Conservation (phyloP, 1,284 basidiomycete species). For the Lignosus rhinocerotis region DNA sequence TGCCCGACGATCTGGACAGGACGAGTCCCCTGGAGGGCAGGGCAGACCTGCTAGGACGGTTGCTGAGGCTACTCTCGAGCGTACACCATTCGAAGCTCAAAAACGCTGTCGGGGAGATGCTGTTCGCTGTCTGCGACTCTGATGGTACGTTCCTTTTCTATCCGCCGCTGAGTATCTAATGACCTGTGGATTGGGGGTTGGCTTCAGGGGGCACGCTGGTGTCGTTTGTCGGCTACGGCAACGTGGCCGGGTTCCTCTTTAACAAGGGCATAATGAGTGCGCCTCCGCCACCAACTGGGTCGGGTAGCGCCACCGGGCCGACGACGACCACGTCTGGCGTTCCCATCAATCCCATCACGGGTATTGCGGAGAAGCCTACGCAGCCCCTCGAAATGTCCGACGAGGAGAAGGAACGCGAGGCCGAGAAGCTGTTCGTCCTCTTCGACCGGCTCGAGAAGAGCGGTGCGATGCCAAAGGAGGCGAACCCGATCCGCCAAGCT, state of each 20-base stretch:
- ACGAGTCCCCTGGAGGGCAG: conserved; percentile 72
- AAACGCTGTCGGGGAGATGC: conserved; percentile 80
- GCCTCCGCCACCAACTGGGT: conserved; percentile 34
- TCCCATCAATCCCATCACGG: conserved; percentile 82
- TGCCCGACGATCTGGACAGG: conserved; percentile 81
- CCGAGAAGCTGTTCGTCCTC: conserved; percentile 85
- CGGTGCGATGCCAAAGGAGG: conserved; percentile 59
- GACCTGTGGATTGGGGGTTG: neutral
- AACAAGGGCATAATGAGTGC: conserved; percentile 80
- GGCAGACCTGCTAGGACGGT: conserved; percentile 72
- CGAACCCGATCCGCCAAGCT: conserved; percentile 75
- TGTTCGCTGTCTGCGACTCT: conserved; percentile 78
- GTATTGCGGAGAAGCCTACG: conserved; percentile 49
- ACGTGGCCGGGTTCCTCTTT: conserved; percentile 90
- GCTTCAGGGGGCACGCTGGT: conserved; percentile 63
- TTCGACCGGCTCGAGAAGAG: conserved; percentile 85
- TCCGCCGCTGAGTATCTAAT: neutral
- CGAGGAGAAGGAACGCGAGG: conserved; percentile 89
- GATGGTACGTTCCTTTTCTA: conserved; percentile 58
- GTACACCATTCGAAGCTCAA: conserved; percentile 74
- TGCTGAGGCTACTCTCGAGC: conserved; percentile 74
- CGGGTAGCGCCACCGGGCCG: conserved; percentile 35
- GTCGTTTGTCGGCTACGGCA: conserved; percentile 85
- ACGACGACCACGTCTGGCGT: conserved; percentile 44
- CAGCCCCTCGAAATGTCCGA: conserved; percentile 71